A percentile compares a stretch with the other conserved stretches of the same genome.
These are phyloP conservation scores for Penicillium antarcticum DNA, from an alignment of 495 filamentous ascomycete species.

Conservation along the genomic window DNA sequence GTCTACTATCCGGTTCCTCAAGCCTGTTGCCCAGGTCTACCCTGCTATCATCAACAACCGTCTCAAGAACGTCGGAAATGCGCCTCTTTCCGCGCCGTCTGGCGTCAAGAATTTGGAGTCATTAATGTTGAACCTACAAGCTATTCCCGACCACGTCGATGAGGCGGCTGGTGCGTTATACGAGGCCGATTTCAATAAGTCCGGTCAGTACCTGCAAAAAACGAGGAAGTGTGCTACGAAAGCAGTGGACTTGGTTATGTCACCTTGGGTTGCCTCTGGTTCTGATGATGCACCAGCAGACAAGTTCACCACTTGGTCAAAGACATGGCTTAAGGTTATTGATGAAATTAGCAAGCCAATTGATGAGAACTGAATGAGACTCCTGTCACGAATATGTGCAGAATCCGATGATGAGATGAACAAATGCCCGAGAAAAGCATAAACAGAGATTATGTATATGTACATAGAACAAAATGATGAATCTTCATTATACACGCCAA, in stretches of 20 bases:
- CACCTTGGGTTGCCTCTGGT: slow-evolving; percentile 21
- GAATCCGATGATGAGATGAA: background rate
- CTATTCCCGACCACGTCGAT: slow-evolving; percentile 44
- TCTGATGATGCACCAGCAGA: slow-evolving; percentile 26
- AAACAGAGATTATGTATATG: slow-evolving; percentile 13
- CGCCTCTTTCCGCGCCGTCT: slow-evolving; percentile 8
- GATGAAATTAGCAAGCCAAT: slow-evolving; percentile 38
- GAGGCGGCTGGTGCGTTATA: slow-evolving; percentile 50
- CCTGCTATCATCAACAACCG: slow-evolving; percentile 36
- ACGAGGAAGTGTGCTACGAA: slow-evolving; percentile 26
- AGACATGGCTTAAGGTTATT: slow-evolving; percentile 48
- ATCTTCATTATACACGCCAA: slow-evolving; percentile 10
- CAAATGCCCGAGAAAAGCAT: slow-evolving; percentile 7
- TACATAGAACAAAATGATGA: slow-evolving; percentile 12
- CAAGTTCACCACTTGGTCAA: slow-evolving; percentile 47
- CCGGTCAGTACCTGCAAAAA: slow-evolving; percentile 22
- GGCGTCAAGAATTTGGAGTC: slow-evolving; percentile 26
- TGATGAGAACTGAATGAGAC: slow-evolving; percentile 3
- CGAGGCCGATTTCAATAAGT: slow-evolving; percentile 33
- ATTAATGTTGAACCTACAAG: slow-evolving; percentile 30
- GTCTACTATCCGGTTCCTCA: slow-evolving; percentile 34
- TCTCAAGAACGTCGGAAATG: slow-evolving; percentile 26
- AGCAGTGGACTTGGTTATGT: slow-evolving; percentile 24
- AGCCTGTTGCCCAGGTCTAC: slow-evolving; percentile 41
- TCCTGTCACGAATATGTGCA: background rate